phyloP scores from a whole-genome alignment of 495 filamentous ascomycete species.

The Lasiosphaeria hispida region DNA sequence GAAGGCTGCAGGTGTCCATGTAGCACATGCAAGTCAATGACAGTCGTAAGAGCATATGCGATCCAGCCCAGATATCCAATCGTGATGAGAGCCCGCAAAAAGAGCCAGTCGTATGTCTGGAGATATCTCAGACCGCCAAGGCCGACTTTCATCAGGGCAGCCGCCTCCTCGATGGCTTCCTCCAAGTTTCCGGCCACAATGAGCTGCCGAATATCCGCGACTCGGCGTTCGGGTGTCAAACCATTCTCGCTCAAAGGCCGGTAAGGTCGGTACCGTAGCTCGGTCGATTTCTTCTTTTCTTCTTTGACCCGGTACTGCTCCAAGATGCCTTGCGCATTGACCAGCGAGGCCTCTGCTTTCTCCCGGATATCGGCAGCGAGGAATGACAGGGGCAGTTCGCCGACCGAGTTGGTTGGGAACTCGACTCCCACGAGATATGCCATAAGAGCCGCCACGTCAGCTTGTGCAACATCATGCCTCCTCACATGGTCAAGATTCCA shows the following conservation, averaged over 20 bases:
- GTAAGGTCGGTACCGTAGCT: slow-evolving; percentile 77
- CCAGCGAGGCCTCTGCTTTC: slow-evolving; percentile 81
- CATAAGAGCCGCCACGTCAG: slow-evolving; percentile 96
- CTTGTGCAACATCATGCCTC: slow-evolving; percentile 89
- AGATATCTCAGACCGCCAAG: slow-evolving; percentile 88
- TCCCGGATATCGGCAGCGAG: slow-evolving; percentile 65
- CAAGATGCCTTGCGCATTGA: slow-evolving; percentile 83
- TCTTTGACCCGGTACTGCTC: slow-evolving; percentile 99
- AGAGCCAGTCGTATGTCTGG: slow-evolving; percentile 97
- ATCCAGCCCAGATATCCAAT: slow-evolving; percentile 97
- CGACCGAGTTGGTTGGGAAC: slow-evolving; percentile 95
- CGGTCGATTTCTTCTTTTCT: slow-evolving; percentile 69
- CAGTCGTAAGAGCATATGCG: slow-evolving; percentile 86
- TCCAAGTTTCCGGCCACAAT: slow-evolving; percentile 67
- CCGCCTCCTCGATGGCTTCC: slow-evolving; percentile 71
- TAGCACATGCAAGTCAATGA: slow-evolving; percentile 86
- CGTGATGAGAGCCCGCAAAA: slow-evolving; percentile 87
- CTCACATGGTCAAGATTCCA: slow-evolving; percentile 80
- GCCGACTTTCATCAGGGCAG: slow-evolving; percentile 69
- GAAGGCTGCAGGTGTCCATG: slow-evolving; percentile 66
- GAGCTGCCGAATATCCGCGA: slow-evolving; percentile 61
- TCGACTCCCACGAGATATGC: slow-evolving; percentile 87
- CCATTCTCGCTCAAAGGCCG: slow-evolving; percentile 55
- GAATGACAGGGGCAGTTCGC: slow-evolving; percentile 84
- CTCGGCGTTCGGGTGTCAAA: slow-evolving; percentile 63